Percentiles rank a stretch among this genome's conserved stretches.
These are phyloP conservation scores for Rosa rugosa DNA, from an alignment of 306 rosid genomes.

Conservation along the genomic window DNA sequence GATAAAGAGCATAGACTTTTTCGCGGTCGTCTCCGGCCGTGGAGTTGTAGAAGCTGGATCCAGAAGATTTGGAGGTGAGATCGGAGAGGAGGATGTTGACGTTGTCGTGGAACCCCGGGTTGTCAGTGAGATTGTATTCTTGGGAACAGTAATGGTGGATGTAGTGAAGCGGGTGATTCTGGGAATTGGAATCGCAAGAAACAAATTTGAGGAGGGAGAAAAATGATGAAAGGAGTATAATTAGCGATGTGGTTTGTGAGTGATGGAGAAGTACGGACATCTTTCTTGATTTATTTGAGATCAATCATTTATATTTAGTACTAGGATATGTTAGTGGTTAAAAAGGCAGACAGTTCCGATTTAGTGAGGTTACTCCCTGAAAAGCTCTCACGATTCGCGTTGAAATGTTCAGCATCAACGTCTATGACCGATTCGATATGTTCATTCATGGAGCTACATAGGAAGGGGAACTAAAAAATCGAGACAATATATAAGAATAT, in stretches of 20 bases:
- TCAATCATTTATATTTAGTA: not conserved
- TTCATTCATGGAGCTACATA: too few species aligned
- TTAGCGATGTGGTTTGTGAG: not conserved
- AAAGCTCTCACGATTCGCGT: not conserved
- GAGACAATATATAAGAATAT: too few species aligned
- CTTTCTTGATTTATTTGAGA: not conserved
- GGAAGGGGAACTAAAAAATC: too few species aligned
- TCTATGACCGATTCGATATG: too few species aligned
- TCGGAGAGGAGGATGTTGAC: slow-evolving; percentile 8
- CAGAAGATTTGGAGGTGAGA: slow-evolving; percentile 14
- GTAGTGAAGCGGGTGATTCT: not conserved
- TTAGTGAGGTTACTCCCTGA: not conserved
- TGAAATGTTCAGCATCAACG: not conserved
- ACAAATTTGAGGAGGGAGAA: not conserved
- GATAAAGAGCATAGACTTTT: slow-evolving; percentile 40
- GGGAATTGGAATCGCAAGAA: not conserved
- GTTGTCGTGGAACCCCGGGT: not conserved
- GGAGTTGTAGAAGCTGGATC: slow-evolving; percentile 25
- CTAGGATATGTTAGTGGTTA: not conserved
- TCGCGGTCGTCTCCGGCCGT: slow-evolving; percentile 11
- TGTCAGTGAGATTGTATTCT: not conserved
- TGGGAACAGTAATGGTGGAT: not conserved
- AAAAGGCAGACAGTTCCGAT: not conserved
- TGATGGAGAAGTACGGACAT: not conserved
- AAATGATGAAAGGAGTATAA: not conserved